Conservation (phyloP, 352 stramenopile species). For the Saprolegnia parasitica region DNA sequence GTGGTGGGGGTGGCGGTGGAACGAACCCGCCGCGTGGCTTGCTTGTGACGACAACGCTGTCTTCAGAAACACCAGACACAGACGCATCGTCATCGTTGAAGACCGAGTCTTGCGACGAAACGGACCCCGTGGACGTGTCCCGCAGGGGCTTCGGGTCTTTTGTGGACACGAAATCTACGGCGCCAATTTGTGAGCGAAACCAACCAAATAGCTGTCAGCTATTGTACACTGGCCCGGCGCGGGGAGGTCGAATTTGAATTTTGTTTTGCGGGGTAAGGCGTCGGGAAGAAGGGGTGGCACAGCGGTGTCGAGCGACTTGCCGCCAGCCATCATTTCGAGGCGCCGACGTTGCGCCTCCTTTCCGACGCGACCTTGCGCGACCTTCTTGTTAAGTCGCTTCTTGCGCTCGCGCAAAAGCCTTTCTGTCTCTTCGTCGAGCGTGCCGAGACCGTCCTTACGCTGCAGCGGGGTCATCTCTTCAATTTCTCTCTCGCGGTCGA, state of each 20-base stretch:
- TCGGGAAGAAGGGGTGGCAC: constrained; percentile 37
- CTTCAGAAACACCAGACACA: neutral
- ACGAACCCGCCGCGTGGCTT: constrained; percentile 19
- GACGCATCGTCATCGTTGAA: neutral
- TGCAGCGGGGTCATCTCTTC: constrained; percentile 74
- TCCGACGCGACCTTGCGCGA: constrained; percentile 53
- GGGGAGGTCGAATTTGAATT: constrained; percentile 65
- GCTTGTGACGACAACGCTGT: neutral
- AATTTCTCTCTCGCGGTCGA: constrained; percentile 62
- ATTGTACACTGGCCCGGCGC: constrained; percentile 72
- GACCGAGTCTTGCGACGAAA: constrained; percentile 14
- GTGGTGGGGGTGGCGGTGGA: constrained; percentile 44
- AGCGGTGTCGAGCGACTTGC: constrained; percentile 36
- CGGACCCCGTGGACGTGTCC: neutral
- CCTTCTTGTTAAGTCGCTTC: constrained; percentile 46
- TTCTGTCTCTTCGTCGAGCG: constrained; percentile 68
- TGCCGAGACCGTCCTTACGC: constrained; percentile 54
- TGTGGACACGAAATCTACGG: neutral
- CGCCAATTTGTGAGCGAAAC: neutral
- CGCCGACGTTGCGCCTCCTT: constrained; percentile 71
- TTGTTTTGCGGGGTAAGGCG: constrained; percentile 57
- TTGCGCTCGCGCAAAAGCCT: constrained; percentile 73
- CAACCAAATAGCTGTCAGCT: neutral
- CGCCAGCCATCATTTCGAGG: constrained; percentile 64
- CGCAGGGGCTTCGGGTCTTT: constrained; percentile 2